Conservation (phyloP, 2,329 filamentous ascomycete species). For the Apiospora sp. region DNA sequence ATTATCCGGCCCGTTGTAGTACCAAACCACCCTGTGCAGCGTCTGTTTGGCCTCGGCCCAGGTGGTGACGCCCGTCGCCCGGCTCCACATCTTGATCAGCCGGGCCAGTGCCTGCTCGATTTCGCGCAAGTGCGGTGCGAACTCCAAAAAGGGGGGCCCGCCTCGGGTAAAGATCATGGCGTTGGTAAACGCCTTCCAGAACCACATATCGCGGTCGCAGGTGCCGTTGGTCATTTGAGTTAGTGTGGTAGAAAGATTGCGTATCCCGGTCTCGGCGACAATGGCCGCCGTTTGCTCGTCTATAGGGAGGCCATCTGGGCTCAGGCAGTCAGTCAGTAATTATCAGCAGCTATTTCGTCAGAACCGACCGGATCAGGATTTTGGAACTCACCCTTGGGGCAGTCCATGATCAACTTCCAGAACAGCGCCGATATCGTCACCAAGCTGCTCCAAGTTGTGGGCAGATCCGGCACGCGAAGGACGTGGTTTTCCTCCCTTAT, state of each 20-base stretch:
- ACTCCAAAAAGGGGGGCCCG: neutral
- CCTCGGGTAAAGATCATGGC: neutral
- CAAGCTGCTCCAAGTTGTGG: neutral
- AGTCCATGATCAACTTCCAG: too few species aligned
- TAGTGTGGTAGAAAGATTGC: too few species aligned
- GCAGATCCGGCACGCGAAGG: neutral
- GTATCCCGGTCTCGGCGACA: too few species aligned
- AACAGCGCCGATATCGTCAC: neutral
- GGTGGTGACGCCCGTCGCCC: neutral
- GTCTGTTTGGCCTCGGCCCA: neutral
- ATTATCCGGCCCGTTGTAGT: neutral
- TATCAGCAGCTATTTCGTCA: too few species aligned
- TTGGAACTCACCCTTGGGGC: too few species aligned
- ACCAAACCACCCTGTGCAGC: neutral
- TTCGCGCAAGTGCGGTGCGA: neutral
- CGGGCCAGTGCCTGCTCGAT: neutral
- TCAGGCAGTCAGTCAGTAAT: too few species aligned
- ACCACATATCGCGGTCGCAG: conserved; percentile 1
- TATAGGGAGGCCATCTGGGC: too few species aligned
- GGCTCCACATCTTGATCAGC: neutral
- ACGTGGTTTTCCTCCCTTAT: neutral
- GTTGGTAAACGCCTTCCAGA: neutral
- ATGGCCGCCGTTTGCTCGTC: neutral
- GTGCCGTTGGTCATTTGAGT: neutral
- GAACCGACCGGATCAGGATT: too few species aligned